Conservation (phyloP, 148 eudicot species). For the Rhododendron mucronatum region DNA sequence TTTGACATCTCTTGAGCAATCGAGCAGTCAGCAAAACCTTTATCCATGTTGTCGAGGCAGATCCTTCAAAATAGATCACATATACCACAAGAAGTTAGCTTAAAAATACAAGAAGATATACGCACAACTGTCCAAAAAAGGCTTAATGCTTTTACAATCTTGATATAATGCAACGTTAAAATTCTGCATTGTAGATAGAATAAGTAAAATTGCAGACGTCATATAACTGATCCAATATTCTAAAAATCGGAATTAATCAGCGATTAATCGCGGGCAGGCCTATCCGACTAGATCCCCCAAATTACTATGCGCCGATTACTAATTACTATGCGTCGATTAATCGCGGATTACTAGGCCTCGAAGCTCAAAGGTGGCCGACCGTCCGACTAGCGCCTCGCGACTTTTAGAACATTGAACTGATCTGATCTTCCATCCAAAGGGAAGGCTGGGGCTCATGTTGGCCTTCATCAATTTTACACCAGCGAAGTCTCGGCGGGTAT, state of each 20-base stretch:
- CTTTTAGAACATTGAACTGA: neutral
- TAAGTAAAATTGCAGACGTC: neutral
- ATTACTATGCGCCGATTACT: no score
- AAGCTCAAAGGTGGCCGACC: no score
- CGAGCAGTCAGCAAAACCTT: slow-evolving; percentile 77
- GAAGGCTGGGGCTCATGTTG: neutral
- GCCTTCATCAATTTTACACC: neutral
- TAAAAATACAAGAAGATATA: slow-evolving; percentile 3
- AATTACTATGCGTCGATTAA: no score
- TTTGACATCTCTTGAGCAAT: slow-evolving; percentile 92
- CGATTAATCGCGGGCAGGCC: no score
- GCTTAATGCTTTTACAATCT: neutral
- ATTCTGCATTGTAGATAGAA: neutral
- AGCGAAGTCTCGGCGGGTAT: neutral
- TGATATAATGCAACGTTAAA: neutral
- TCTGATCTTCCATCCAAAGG: neutral
- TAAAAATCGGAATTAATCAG: no score
- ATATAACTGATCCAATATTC: neutral
- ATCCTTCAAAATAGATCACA: slow-evolving; percentile 46
- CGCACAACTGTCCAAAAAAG: neutral
- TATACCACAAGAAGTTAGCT: slow-evolving; percentile 13
- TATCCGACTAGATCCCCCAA: no score
- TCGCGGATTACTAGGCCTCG: no score
- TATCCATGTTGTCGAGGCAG: slow-evolving; percentile 83
- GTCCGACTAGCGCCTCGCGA: no score